A percentile compares a stretch with the other conserved stretches of the same genome.
These are phyloP conservation scores for Globisporangium radiosum DNA, from an alignment of 352 stramenopile genomes.

Conservation along the genomic window DNA sequence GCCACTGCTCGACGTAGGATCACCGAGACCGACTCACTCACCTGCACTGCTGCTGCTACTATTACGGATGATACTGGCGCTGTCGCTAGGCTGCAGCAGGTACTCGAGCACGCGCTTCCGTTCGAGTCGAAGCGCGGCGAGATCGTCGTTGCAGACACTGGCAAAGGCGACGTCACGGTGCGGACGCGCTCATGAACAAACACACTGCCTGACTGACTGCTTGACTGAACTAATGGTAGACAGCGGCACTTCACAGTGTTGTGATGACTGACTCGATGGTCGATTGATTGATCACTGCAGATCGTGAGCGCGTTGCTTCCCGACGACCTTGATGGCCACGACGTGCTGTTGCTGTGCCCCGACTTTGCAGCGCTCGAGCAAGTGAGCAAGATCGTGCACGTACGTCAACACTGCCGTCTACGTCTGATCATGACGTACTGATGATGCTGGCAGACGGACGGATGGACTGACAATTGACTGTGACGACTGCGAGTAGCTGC, in stretches of 20 bases:
- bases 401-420: constrained; percentile 14
- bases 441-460: no score
- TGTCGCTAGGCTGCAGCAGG: constrained; percentile 28
- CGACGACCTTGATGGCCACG: constrained; percentile 53
- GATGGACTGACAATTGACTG: no score
- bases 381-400: constrained; percentile 67
- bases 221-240: not conserved
- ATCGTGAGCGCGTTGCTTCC: constrained; percentile 50
- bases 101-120: constrained; percentile 51
- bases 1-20: not conserved
- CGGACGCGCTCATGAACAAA: not conserved
- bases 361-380: constrained; percentile 58
- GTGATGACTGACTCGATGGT: no score
- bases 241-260: no score
- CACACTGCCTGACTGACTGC: no score
- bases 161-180: constrained; percentile 43
- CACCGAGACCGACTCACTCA: no score
- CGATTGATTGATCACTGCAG: constrained; percentile 1
- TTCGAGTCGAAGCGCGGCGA: constrained; percentile 62
- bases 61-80: no score
- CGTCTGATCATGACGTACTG: no score
- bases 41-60: no score
- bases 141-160: constrained; percentile 41
- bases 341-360: constrained; percentile 64
- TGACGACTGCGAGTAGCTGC: constrained; percentile 22